These are phyloP conservation scores for Zostera marina DNA, from an alignment of 116 monocot species.

Conservation along the genomic window DNA sequence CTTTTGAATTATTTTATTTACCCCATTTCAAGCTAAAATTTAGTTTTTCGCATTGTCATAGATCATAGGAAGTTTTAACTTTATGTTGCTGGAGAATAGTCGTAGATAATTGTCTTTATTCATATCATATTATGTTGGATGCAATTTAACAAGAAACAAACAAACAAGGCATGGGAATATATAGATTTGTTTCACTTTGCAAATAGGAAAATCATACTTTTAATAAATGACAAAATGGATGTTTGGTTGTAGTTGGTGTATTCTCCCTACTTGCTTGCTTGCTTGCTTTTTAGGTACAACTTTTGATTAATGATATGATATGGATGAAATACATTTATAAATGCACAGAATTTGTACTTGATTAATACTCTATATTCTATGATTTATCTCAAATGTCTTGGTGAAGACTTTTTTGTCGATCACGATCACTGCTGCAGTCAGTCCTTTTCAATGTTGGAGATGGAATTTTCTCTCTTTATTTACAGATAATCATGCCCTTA, in stretches of 20 bases:
- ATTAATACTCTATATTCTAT: neutral
- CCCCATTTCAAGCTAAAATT: neutral
- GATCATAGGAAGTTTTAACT: no score
- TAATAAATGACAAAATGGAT: neutral
- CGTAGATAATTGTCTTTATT: no score
- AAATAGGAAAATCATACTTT: neutral
- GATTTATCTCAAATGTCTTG: neutral
- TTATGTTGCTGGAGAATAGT: no score
- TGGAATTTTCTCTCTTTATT: conserved; percentile 19
- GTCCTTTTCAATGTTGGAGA: neutral
- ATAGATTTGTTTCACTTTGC: neutral
- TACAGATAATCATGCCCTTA: conserved; percentile 37
- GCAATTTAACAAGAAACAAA: neutral
- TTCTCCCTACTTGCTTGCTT: neutral
- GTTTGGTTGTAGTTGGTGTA: conserved; percentile 3
- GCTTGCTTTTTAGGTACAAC: neutral
- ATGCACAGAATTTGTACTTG: neutral
- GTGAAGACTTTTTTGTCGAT: neutral
- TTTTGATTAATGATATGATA: neutral
- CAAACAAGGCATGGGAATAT: neutral
- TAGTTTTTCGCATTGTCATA: neutral
- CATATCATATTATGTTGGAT: neutral
- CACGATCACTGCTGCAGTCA: neutral
- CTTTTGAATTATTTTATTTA: neutral
- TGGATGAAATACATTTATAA: neutral